Conservation (phyloP, 73 alveolate genomes). For the Loxodes magnus region DNA sequence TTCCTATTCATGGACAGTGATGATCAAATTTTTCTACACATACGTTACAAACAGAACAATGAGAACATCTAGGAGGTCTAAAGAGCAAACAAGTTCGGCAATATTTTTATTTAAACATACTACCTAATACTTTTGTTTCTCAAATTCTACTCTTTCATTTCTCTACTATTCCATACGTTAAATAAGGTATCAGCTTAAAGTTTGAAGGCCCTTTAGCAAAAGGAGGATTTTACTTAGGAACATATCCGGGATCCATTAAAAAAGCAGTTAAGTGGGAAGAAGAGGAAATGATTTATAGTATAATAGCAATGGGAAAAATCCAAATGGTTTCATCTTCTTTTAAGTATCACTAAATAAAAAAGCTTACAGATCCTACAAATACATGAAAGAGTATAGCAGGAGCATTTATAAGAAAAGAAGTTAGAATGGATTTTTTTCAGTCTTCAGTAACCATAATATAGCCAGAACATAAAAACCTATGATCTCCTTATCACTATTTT, state of each 20-base stretch:
- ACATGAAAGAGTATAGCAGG: background rate
- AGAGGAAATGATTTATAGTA: background rate
- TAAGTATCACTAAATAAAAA: too few relatives aligned
- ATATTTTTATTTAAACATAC: slow-evolving; percentile 5
- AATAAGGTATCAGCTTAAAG: background rate
- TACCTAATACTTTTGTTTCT: background rate
- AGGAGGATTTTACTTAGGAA: slow-evolving; percentile 9
- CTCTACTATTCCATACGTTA: background rate
- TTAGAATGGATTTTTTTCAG: too few relatives aligned
- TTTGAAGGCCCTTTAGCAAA: slow-evolving; percentile 9
- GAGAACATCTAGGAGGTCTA: slow-evolving; percentile 44
- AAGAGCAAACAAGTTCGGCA: slow-evolving; percentile 43
- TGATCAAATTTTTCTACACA: slow-evolving; percentile 64
- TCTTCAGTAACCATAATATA: too few relatives aligned
- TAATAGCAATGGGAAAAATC: background rate
- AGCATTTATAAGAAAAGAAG: background rate
- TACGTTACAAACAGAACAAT: slow-evolving; percentile 49
- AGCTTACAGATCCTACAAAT: background rate
- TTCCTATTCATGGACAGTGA: slow-evolving; percentile 74
- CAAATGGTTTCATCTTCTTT: background rate
- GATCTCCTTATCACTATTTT: background rate
- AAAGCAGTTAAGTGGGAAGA: background rate
- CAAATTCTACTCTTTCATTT: background rate
- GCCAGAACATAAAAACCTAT: too few relatives aligned
- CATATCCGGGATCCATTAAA: slow-evolving; percentile 1